Conservation (phyloP, 768 basidiomycete species). For the Mrakia gelida region DNA sequence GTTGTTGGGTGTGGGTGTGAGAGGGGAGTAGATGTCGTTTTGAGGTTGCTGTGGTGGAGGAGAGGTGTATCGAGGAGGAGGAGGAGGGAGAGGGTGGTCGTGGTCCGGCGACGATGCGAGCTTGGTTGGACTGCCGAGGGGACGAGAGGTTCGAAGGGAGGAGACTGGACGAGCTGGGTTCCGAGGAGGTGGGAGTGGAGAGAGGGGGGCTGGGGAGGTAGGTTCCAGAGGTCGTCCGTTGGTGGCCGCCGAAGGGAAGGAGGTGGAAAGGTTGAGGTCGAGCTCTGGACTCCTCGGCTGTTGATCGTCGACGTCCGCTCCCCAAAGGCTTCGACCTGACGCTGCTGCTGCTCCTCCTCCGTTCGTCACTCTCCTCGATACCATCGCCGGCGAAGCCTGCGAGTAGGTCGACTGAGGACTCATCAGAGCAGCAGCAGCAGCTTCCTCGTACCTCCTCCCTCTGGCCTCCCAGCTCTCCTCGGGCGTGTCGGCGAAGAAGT, state of each 20-base stretch:
- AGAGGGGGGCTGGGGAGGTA: not conserved
- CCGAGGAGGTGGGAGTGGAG: conserved; percentile 3
- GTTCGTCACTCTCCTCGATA: not conserved
- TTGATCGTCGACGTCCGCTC: not conserved
- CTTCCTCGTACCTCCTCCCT: not conserved
- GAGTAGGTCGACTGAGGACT: conserved; percentile 13
- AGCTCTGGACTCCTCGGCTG: not conserved
- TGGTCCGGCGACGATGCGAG: not conserved
- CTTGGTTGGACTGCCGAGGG: not conserved
- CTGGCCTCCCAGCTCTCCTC: not conserved
- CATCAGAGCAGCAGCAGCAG: not conserved
- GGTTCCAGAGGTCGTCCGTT: not conserved
- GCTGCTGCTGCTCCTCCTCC: not conserved
- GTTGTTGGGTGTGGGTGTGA: not conserved
- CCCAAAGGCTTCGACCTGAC: not conserved
- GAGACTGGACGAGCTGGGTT: conserved; percentile 1
- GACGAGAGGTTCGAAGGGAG: not conserved
- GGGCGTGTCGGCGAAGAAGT: conserved; percentile 1
- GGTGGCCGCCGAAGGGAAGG: not conserved
- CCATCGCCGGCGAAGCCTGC: not conserved
- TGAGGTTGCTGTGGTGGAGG: not conserved
- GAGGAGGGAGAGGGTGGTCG: not conserved
- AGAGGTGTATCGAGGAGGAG: conserved; percentile 16
- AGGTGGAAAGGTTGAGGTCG: not conserved
- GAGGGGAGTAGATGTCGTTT: not conserved